A percentile compares a stretch with the other conserved stretches of the same genome.
Conservation (phyloP, 78 protist genomes). For the Isochrysis galbana region DNA sequence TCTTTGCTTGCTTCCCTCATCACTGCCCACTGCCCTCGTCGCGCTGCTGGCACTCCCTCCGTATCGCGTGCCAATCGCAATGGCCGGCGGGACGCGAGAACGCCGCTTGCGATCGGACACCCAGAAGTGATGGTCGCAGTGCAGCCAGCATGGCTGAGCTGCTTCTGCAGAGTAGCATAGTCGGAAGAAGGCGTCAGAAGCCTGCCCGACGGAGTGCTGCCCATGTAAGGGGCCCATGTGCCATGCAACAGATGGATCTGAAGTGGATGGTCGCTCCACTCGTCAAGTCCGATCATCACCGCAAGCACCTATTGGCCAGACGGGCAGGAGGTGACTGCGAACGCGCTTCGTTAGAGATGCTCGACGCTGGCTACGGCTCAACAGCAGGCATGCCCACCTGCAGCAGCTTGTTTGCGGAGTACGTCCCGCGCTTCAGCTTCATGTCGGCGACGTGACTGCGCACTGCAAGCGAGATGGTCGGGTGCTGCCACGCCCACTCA, state of each 20-base stretch:
- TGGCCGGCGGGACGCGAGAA: too few relatives aligned
- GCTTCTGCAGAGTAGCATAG: not conserved
- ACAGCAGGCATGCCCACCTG: too few relatives aligned
- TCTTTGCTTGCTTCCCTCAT: too few relatives aligned
- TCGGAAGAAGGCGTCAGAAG: not conserved
- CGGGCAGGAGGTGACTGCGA: too few relatives aligned
- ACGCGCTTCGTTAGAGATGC: too few relatives aligned
- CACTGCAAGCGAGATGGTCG: not conserved
- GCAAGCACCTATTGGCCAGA: too few relatives aligned
- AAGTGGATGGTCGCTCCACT: not conserved
- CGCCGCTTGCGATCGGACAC: too few relatives aligned
- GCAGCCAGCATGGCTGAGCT: not conserved
- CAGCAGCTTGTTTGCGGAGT: not conserved
- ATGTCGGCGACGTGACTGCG: not conserved
- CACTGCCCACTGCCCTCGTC: too few relatives aligned
- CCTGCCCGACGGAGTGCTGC: not conserved
- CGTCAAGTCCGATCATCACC: not conserved
- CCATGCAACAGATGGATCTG: not conserved
- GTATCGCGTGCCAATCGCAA: too few relatives aligned
- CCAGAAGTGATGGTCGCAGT: too few relatives aligned
- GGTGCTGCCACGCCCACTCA: conserved; percentile 70
- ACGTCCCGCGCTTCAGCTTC: not conserved
- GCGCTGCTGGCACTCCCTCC: too few relatives aligned
- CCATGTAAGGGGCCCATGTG: not conserved
- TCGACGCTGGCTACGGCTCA: too few relatives aligned